Base-by-base conservation (phyloP, 2,329 filamentous ascomycete genomes). In the Orbilia quercus region DNA sequence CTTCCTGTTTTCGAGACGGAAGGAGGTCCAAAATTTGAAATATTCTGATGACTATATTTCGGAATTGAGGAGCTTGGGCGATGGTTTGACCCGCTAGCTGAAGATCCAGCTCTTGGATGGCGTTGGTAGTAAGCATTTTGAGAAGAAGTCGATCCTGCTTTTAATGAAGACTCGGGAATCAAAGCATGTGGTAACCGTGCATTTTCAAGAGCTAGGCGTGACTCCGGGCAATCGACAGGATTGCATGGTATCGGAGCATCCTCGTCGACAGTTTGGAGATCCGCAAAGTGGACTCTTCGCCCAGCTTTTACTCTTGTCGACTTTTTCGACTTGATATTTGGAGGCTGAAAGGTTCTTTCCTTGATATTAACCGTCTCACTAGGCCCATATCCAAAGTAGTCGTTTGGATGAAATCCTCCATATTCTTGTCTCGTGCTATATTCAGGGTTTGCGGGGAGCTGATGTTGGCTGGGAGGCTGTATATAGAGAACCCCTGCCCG, bases 201-300 rank as follows among this genome's bases (percentile, higher is more conserved):
- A 34, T 73, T 60, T 57, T 73, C 69, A 18, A 73, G 69, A 11
- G 54, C 40, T 7, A 66, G 54, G 2, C 69, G 60, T 7, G 54
- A 20, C 18, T 66, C 55, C 7, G 60, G 48, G 5, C 69, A 73
- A 7, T 73, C 62, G 2, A 62, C 25, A 25, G 69, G 69, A 57
- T 73, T 65, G 23, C 69, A 73, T 14, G 69, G 69, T 57, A 73
- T 73, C 2, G 69, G 69, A 28, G 47, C 48, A 51, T 73, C 60
- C 12, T 73, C 69, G 4, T 73, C 60, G 12, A 72, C 69, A 7
- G 69, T 59, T 25, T 66, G 40, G 7, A 66, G 22, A 7, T 53
- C 31, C 4, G 34, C 44, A 42, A 66, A 73, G 7, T 48, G 69
- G 11, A 73, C 60, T 22, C 42, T 58, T 38, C 54, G 44, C 16